A percentile compares a stretch with the other conserved stretches of the same genome.
These are phyloP conservation scores for Syzygium oleosum DNA, from an alignment of 345 rosid species.

Conservation along the genomic window DNA sequence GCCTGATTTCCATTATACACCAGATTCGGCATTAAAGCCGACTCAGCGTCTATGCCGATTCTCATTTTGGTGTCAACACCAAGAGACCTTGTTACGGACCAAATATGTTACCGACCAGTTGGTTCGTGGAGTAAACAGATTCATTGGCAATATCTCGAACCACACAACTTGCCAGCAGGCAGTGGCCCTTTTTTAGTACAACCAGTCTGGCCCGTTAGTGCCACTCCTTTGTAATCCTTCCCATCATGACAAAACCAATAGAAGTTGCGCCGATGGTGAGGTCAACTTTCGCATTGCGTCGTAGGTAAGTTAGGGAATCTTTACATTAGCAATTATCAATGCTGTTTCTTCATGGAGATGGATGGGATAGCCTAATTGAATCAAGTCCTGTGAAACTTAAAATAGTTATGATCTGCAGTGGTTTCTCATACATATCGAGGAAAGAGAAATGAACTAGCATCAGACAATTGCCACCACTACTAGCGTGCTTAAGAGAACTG, in stretches of 20 bases:
- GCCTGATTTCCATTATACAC: too few relatives aligned
- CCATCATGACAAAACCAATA: constrained; percentile 14
- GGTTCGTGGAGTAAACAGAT: constrained; percentile 24
- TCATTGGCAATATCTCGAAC: constrained; percentile 39
- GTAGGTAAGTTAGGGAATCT: constrained; percentile 17
- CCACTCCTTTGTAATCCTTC: constrained; percentile 53
- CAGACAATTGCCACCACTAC: too few relatives aligned
- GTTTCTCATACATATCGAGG: too few relatives aligned
- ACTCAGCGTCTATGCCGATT: too few relatives aligned
- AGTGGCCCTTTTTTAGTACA: constrained; percentile 29
- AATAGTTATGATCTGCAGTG: background rate
- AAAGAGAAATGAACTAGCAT: too few relatives aligned
- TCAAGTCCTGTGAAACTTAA: background rate
- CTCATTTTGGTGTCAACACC: too few relatives aligned
- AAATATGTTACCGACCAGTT: constrained; percentile 29
- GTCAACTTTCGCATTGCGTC: constrained; percentile 42
- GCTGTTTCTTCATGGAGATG: background rate
- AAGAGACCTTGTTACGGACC: constrained; percentile 32
- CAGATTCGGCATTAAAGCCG: too few relatives aligned
- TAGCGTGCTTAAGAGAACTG: too few relatives aligned
- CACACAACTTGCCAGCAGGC: constrained; percentile 21
- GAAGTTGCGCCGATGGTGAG: constrained; percentile 28
- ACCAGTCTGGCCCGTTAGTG: constrained; percentile 48
- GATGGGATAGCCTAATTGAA: too few relatives aligned
- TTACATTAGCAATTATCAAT: background rate